Evolutionary conservation across 441 rosid genomes (phyloP).

Genomic region (Erysimum cheiri): DNA sequence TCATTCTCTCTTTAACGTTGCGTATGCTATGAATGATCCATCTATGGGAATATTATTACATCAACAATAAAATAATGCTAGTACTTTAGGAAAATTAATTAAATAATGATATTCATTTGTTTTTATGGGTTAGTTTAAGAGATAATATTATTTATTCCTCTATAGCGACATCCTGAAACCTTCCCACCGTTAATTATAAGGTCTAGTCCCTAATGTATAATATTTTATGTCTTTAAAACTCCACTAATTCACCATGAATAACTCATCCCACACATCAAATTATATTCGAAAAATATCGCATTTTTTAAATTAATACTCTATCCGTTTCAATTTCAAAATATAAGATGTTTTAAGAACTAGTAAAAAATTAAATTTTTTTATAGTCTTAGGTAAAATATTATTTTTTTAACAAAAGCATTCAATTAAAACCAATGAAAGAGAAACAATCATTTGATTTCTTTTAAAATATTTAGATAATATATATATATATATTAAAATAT

Average conservation of each 20-base stretch:
- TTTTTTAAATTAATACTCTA: neutral
- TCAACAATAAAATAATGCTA: slow-evolving; percentile 22
- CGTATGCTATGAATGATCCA: slow-evolving; percentile 19
- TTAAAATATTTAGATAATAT: too few relatives aligned
- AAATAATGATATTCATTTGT: slow-evolving; percentile 4
- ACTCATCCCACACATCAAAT: slow-evolving; percentile 13
- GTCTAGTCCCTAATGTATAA: slow-evolving; percentile 1
- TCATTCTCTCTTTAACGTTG: slow-evolving; percentile 14
- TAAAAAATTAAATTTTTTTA: too few relatives aligned
- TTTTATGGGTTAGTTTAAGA: slow-evolving; percentile 10
- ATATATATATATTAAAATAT: too few relatives aligned
- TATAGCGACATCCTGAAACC: slow-evolving; percentile 35
- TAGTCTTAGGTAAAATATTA: too few relatives aligned
- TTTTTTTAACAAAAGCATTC: too few relatives aligned
- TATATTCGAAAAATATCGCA: slow-evolving; percentile 20
- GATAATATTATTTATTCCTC: slow-evolving; percentile 47
- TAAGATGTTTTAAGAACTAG: too few relatives aligned
- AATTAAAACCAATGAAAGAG: too few relatives aligned
- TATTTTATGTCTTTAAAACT: slow-evolving; percentile 2
- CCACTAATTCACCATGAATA: slow-evolving; percentile 27
- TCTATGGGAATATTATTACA: slow-evolving; percentile 28
- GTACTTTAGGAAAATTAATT: neutral
- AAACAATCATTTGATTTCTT: too few relatives aligned
- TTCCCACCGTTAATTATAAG: slow-evolving; percentile 24
- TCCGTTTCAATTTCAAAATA: too few relatives aligned